Evolutionary conservation across 2,329 filamentous ascomycete genomes (phyloP), one percentile per base, ranked within the genome.

Genomic region (Bertia moriformis): DNA sequence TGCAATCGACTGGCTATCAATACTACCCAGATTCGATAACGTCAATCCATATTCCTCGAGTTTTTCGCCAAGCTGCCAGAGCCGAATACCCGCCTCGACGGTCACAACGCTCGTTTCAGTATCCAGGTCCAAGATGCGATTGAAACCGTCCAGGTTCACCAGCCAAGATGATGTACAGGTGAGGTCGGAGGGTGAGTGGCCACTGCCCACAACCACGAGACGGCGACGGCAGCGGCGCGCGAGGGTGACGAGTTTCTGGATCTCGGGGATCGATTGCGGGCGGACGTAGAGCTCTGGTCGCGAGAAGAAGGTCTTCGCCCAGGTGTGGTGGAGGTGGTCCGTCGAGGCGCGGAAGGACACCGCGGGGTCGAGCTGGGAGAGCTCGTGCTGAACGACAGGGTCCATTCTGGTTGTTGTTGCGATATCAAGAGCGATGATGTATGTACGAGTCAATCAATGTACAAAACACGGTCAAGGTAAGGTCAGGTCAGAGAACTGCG

Each of bases 161-260:
- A 95, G 78, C 91, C 91, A 96, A 45, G 83, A 84, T 14, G 84
- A 91, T 4, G 88, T 93, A 60, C 86, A 93, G 3, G 89, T 96
- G 33, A 98, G 63, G 52, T 89, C 82, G 46, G 83, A 93, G 4
- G 89, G 91, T 40, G 88, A 95, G 63, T 98, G 89, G 41, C 79
- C 86, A 50, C 83, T 89, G 43, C 91, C 89, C n/a, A 88, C 81
- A 4, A 83, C 83, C 24, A 88, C 82, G 42, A 98, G 63, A 43
- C 87, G 80, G 37, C 84, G 78, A 32, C 87, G 77, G 59, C 83
- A 91, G 60, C 69, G 72, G 42, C 83, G 79, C 4, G 91, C 91
- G 17, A 95, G 71, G 32, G 70, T 78, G 44, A 95, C 73, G 38
- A 83, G 67, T 57, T 93, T 88, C 57, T 89, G 81, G 46, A 98